These are phyloP conservation scores for Kregervanrija delftensis DNA, from an alignment of 805 yeast species.

Conservation along the genomic window DNA sequence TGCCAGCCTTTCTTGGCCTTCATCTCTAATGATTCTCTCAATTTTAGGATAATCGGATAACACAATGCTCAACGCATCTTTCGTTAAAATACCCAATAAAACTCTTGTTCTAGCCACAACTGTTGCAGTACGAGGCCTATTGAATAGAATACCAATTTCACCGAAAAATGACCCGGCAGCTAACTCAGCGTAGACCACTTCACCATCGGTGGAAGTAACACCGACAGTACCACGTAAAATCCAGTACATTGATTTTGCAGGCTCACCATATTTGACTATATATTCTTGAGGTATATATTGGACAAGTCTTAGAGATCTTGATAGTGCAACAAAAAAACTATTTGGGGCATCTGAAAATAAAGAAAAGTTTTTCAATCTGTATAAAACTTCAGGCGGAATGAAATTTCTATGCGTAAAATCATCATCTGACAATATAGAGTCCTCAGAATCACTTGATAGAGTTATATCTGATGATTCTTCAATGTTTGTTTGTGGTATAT, in stretches of 20 bases:
- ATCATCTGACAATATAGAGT: slow-evolving; percentile 4
- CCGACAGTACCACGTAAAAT: slow-evolving; percentile 67
- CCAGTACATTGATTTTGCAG: slow-evolving; percentile 75
- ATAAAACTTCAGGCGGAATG: slow-evolving; percentile 50
- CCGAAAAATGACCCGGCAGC: slow-evolving; percentile 69
- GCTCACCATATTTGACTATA: slow-evolving; percentile 65
- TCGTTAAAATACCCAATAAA: slow-evolving; percentile 59
- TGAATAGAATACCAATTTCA: slow-evolving; percentile 70
- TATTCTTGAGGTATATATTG: slow-evolving; percentile 64
- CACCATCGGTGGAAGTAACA: slow-evolving; percentile 75
- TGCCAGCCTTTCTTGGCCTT: slow-evolving; percentile 70
- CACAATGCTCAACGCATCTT: slow-evolving; percentile 52
- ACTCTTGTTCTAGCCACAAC: slow-evolving; percentile 66
- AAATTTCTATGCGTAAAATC: slow-evolving; percentile 16
- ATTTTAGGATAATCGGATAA: slow-evolving; percentile 57
- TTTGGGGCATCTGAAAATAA: slow-evolving; percentile 63
- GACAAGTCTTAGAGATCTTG: slow-evolving; percentile 48
- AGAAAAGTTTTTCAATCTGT: slow-evolving; percentile 50
- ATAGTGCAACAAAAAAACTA: slow-evolving; percentile 53
- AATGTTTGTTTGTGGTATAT: neutral
- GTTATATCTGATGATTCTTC: too few relatives aligned
- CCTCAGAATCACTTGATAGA: too few relatives aligned
- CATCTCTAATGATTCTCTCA: slow-evolving; percentile 66
- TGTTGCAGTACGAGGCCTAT: slow-evolving; percentile 73
- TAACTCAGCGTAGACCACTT: slow-evolving; percentile 64